Percentiles rank a stretch among this genome's conserved stretches.
Evolutionary conservation across 2,329 filamentous ascomycete genomes (phyloP).

Genomic region (Beauveria bassiana): DNA sequence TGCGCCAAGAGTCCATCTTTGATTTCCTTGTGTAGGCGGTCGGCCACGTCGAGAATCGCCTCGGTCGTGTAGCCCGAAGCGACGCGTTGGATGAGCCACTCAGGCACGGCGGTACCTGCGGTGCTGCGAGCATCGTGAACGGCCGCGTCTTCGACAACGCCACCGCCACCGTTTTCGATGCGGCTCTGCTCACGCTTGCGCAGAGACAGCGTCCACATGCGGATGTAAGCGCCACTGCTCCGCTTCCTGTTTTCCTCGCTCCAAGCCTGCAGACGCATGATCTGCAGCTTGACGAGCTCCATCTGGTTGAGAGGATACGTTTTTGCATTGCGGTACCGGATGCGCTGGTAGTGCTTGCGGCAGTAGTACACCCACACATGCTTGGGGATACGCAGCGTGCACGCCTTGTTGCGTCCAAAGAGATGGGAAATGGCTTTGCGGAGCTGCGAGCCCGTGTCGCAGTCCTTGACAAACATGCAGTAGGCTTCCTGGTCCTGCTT

Average conservation of each 20-base stretch:
- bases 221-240: slow-evolving; percentile 25
- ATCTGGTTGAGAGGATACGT: slow-evolving; percentile 57
- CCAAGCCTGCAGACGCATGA: slow-evolving; percentile 57
- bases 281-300: slow-evolving; percentile 54
- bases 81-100: slow-evolving; percentile 41
- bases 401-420: slow-evolving; percentile 75
- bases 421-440: slow-evolving; percentile 76
- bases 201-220: slow-evolving; percentile 52
- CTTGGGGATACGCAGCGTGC: slow-evolving; percentile 61
- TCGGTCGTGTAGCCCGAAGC: slow-evolving; percentile 39
- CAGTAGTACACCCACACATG: slow-evolving; percentile 70
- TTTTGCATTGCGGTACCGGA: slow-evolving; percentile 57
- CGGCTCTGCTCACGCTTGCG: slow-evolving; percentile 58
- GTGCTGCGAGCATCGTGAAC: slow-evolving; percentile 19
- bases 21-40: slow-evolving; percentile 38
- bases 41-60: slow-evolving; percentile 40
- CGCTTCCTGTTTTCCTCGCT: slow-evolving; percentile 38
- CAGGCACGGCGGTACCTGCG: slow-evolving; percentile 35
- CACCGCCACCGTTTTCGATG: slow-evolving; percentile 32
- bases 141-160: slow-evolving; percentile 18
- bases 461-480: slow-evolving; percentile 51
- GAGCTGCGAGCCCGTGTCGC: slow-evolving; percentile 51
- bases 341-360: slow-evolving; percentile 75
- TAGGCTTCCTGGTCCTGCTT: slow-evolving; percentile 20
- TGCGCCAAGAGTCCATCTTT: slow-evolving; percentile 32